These are phyloP conservation scores for Acanthamoeba healyi DNA, from an alignment of 208 protist species.

Conservation along the genomic window DNA sequence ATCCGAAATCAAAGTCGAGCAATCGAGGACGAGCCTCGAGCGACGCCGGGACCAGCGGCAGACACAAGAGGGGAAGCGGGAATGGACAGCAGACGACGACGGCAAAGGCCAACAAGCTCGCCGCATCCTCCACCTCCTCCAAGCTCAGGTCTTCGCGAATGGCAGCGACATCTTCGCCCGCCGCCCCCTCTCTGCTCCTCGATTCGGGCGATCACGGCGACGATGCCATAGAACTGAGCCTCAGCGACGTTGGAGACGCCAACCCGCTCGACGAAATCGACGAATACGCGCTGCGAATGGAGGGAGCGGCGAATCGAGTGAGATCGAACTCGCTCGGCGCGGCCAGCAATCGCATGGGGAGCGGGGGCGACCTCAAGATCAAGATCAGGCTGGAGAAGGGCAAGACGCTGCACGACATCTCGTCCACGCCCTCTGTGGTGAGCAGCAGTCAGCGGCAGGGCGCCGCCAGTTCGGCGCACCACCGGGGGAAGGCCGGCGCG, in stretches of 20 bases:
- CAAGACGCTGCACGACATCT: conserved; percentile 21
- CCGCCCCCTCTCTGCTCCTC: background rate
- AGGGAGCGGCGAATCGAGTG: background rate
- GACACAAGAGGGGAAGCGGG: background rate
- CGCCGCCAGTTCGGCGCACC: background rate
- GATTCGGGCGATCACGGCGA: background rate
- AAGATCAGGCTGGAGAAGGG: conserved; percentile 40
- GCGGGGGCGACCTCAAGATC: conserved; percentile 41
- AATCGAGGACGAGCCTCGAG: background rate
- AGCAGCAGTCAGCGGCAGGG: background rate
- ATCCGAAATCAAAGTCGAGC: background rate
- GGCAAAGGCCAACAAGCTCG: too few species aligned
- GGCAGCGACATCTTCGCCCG: background rate
- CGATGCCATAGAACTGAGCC: too few species aligned
- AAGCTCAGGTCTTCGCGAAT: background rate
- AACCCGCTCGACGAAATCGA: background rate
- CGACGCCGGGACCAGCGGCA: too few species aligned
- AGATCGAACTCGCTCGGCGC: background rate
- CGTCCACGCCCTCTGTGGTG: background rate
- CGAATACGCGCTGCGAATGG: background rate
- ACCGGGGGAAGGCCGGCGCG: background rate
- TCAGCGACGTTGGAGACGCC: background rate
- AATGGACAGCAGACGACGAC: background rate
- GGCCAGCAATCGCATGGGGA: background rate
- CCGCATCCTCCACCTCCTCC: background rate